Evolutionary conservation across 2,329 filamentous ascomycete species (phyloP), one percentile per base, ranked within the genome.

Genomic region (Aspergillus quadricinctus): DNA sequence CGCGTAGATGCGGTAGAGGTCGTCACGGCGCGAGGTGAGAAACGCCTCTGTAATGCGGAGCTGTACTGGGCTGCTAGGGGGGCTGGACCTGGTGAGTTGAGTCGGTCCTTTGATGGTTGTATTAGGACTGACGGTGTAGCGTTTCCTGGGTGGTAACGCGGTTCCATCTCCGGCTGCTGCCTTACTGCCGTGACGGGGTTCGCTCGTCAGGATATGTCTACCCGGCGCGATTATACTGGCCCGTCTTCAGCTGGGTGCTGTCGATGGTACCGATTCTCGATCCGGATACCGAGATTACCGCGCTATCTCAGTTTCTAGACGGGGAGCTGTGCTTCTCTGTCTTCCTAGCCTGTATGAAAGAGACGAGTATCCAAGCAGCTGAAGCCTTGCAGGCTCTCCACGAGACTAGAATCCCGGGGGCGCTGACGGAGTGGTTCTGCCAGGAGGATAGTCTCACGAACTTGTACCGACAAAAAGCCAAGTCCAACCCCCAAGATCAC

Each of bases 111-210:
- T 40, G 37, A 27, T 7, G 46, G 17, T 41, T 53, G 7, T 0
- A 50, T 48, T 7, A 28, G 50, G 6, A n/a, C 50, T 11, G 1
- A 10, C 6, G 41, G 8, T 11, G 8, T 21, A 64, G 65, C 56
- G 7, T 83, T 83, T 55, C 81, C 81, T 1, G 81, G 75, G 69
- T 84, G 6, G 76, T 83, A 3, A 81, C 80, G 1, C 71, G 72
- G 14, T 83, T 82, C 60, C 72, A 83, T 59, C 72, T 84, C 3
- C 65, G 71, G 21, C 75, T 78, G 14, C 56, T 59, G 2, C 52
- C 57, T 1, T 59, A 61, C n/a, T 64, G 62, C 2, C 53, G 59
- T 37, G 56, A 49, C 8, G 71, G 59, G 3, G 59, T 75, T 57
- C 63, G 66, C 3, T 68, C 69, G 1, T 75, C 74, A 3, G 64